Conservation (phyloP, 176 grass and related monocot species). For the Musa beccarii region DNA sequence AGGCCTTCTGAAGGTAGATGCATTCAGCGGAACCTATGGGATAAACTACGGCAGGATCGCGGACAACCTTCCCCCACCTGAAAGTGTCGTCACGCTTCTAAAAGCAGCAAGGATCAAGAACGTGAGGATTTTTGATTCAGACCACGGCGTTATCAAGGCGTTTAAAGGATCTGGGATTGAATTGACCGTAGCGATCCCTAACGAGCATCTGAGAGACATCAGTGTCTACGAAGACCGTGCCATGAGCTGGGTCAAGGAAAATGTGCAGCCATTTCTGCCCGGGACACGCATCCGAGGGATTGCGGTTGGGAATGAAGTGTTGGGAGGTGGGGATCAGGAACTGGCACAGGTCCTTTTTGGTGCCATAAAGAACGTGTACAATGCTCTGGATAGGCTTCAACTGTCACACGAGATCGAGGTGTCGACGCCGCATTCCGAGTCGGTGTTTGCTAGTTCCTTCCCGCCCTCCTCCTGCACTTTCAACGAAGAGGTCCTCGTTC, state of each 20-base stretch:
- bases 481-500: constrained; percentile 56
- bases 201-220: constrained; percentile 60
- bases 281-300: constrained; percentile 57
- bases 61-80: constrained; percentile 70
- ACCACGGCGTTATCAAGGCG: constrained; percentile 70
- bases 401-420: constrained; percentile 57
- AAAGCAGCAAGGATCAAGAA: constrained; percentile 78
- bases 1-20: constrained; percentile 36
- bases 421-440: constrained; percentile 70
- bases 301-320: constrained; percentile 82
- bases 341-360: constrained; percentile 57
- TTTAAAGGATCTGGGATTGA: constrained; percentile 85
- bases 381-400: constrained; percentile 51
- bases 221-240: constrained; percentile 44
- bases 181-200: constrained; percentile 51
- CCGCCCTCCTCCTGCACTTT: constrained; percentile 85
- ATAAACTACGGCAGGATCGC: constrained; percentile 93
- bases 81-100: constrained; percentile 70
- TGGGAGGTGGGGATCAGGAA: constrained; percentile 58
- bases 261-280: constrained; percentile 76
- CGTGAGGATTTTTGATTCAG: constrained; percentile 78
- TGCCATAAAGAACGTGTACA: constrained; percentile 78
- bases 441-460: constrained; percentile 75
- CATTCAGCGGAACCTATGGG: constrained; percentile 70
- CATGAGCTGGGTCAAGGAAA: constrained; percentile 78